Base-by-base conservation (phyloP, 1,284 basidiomycete genomes). In the Trichosporon faecale region DNA sequence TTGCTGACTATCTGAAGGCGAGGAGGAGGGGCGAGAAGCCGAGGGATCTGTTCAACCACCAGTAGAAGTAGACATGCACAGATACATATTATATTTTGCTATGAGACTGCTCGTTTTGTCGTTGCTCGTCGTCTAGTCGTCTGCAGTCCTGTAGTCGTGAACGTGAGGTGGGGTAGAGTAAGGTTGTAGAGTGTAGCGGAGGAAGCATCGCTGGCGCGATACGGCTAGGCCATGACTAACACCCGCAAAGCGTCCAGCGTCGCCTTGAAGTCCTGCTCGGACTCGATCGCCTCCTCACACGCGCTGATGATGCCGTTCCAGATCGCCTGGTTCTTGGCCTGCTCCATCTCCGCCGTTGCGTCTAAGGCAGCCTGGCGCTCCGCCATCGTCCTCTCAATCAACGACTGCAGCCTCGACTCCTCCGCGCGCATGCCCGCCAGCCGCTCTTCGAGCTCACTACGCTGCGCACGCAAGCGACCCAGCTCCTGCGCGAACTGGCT, bases 1-100 rank as follows among this genome's bases (percentile, higher is more conserved):
- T 86, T 52, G 77, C 84, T 9, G 83, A 84, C 69, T 76, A 84
- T 70, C 77, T 85, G 49, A 80, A 82, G 68, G 81, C 82, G 11
- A 78, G 79, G 69, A 73, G 82, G 67, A 73, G 77, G 66, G 82
- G 82, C 2, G 78, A 79, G 57, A 71, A 74, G 52, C 82, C 82
- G 9, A 74, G 76, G 29, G 79, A 82, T 60, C 76, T 81, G 23
- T 73, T 73, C 35, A 27, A 12, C 31, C n/a, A 46, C 31, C 16
- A 46, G 35, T 46, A 6, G 23, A 64, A 9, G 55, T 67, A 63
- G 27, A 46, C 16, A 25, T 35, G 46, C n/a, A 66, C 52, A 27
- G 27, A 6, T 57, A 23, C 44, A 35, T 29, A 49, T 23, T 21
- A 66, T 46, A 44, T 18, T 40, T 40, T 3, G 9, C 37, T 65